These are phyloP conservation scores for Meripilus lineatus DNA, from an alignment of 1,284 basidiomycete genomes.

Conservation along the genomic window DNA sequence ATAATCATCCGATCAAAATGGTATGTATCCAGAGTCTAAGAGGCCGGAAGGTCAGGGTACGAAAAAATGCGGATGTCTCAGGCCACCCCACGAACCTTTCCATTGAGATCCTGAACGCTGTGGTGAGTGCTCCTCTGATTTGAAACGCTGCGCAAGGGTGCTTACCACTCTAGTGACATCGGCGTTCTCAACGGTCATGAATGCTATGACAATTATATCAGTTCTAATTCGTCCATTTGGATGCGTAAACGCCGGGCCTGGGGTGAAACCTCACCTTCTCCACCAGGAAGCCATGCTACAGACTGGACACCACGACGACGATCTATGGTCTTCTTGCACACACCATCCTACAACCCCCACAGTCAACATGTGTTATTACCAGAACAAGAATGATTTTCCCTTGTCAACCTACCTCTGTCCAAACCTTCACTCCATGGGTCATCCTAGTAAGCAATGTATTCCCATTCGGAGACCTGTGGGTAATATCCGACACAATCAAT, in stretches of 20 bases:
- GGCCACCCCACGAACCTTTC: too few species aligned
- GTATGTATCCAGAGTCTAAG: constrained; percentile 52
- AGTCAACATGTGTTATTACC: neutral
- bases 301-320: constrained; percentile 58
- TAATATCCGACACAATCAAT: too few species aligned
- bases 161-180: constrained; percentile 45
- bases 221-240: neutral
- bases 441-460: constrained; percentile 62
- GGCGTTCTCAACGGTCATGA: constrained; percentile 53
- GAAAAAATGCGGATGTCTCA: too few species aligned
- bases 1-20: constrained; percentile 62
- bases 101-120: constrained; percentile 43
- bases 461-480: constrained; percentile 60
- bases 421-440: constrained; percentile 67
- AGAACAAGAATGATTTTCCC: neutral
- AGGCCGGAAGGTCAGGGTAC: constrained; percentile 2
- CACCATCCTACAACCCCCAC: constrained; percentile 50
- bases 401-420: constrained; percentile 53
- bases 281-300: constrained; percentile 67
- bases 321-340: constrained; percentile 68
- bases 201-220: constrained; percentile 30
- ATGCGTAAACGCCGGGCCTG: neutral
- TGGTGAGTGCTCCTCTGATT: neutral
- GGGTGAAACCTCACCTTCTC: constrained; percentile 42
- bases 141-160: neutral